Percentiles rank a stretch among this genome's conserved stretches.
Conservation (phyloP, 306 rosid genomes). For the Heteromeles arbutifolia region DNA sequence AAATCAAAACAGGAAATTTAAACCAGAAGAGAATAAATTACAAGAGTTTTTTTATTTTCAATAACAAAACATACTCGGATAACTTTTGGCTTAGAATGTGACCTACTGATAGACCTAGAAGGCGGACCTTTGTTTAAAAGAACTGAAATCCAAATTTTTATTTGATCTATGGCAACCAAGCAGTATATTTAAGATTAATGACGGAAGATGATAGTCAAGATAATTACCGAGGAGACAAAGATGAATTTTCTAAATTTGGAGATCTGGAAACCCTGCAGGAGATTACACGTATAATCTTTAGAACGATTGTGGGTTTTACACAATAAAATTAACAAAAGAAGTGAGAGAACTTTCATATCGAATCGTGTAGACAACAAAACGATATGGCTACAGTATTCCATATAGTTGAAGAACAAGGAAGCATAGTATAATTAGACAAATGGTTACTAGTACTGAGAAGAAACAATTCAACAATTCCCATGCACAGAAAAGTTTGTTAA, state of each 20-base stretch:
- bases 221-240: conserved; percentile 45
- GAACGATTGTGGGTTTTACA: background rate
- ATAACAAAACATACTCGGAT: conserved; percentile 37
- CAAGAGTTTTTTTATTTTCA: background rate
- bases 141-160: background rate
- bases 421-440: background rate
- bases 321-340: background rate
- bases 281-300: background rate
- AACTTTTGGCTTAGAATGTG: conserved; percentile 50
- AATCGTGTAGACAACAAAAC: background rate
- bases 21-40: background rate
- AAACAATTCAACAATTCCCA: background rate
- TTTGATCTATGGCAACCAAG: background rate
- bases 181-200: background rate
- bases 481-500: background rate
- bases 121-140: conserved; percentile 40
- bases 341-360: background rate
- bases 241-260: conserved; percentile 37
- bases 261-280: conserved; percentile 46
- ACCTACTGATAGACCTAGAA: conserved; percentile 52
- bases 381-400: background rate
- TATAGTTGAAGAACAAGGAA: background rate
- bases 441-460: background rate
- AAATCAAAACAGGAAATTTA: background rate
- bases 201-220: conserved; percentile 1